Conservation (phyloP, 2,329 filamentous ascomycete genomes). For the Trichoderma afroharzianum region DNA sequence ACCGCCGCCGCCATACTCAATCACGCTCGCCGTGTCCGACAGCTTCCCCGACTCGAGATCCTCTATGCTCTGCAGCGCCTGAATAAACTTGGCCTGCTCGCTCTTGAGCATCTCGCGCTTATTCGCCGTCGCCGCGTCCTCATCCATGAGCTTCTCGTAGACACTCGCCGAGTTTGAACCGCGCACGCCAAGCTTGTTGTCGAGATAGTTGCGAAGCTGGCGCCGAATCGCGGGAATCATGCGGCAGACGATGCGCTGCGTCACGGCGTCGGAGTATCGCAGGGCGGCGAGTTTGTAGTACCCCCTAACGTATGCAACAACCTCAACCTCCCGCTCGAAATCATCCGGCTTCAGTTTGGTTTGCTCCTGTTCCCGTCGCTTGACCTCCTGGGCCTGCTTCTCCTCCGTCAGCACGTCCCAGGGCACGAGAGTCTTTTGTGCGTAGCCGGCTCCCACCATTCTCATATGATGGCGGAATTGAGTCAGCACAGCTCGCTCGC, state of each 20-base stretch:
- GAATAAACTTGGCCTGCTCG: conserved; percentile 45
- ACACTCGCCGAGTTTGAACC: conserved; percentile 27
- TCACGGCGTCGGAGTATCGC: conserved; percentile 58
- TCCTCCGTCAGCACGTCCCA: conserved; percentile 49
- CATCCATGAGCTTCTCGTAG: conserved; percentile 46
- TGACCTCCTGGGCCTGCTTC: conserved; percentile 43
- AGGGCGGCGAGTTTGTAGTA: conserved; percentile 67
- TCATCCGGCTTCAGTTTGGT: conserved; percentile 53
- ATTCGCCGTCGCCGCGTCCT: conserved; percentile 42
- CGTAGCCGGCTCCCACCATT: conserved; percentile 39
- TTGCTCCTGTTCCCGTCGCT: conserved; percentile 39
- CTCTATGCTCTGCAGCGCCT: conserved; percentile 45
- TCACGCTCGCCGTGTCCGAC: not conserved
- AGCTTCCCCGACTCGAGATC: conserved; percentile 37
- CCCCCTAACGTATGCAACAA: conserved; percentile 59
- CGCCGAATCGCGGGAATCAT: conserved; percentile 44
- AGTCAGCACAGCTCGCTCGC: conserved; percentile 44
- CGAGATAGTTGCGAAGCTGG: conserved; percentile 41
- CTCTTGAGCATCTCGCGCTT: conserved; percentile 40
- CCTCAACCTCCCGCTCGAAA: conserved; percentile 57
- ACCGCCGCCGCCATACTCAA: not conserved
- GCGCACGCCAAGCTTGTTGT: conserved; percentile 41
- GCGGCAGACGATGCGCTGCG: conserved; percentile 46
- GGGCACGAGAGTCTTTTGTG: conserved; percentile 29
- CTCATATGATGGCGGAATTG: conserved; percentile 49